phyloP scores from a whole-genome alignment of 148 eudicot genomes.

The Agrostemma githago region DNA sequence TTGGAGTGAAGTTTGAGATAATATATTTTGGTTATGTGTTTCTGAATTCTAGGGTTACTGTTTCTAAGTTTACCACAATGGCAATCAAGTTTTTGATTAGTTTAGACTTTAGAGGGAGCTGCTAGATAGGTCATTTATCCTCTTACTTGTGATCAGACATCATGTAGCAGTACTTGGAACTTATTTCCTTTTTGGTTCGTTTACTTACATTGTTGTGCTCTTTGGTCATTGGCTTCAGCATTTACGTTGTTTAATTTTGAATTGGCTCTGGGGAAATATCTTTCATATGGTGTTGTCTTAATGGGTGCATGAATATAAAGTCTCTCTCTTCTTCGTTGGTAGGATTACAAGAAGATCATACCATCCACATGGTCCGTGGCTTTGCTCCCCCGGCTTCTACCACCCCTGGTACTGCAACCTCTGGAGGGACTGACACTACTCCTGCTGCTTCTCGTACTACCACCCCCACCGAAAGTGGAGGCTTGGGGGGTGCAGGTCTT shows the following conservation, averaged over 20 bases:
- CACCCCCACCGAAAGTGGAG: conserved; percentile 39
- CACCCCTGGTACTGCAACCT: conserved; percentile 31
- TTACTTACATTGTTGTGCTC: neutral
- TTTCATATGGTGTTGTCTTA: conserved; percentile 11
- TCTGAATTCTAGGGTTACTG: too few relatives aligned
- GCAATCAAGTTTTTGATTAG: neutral
- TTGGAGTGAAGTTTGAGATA: neutral
- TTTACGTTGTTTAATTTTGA: conserved; percentile 12
- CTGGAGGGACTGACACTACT: conserved; percentile 35
- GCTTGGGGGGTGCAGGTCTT: conserved; percentile 54
- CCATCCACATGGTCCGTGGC: conserved; percentile 82
- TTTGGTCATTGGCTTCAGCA: neutral
- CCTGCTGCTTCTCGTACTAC: conserved; percentile 34
- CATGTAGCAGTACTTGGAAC: neutral
- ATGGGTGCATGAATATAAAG: conserved; percentile 3
- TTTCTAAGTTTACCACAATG: neutral
- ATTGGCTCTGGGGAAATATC: conserved; percentile 31
- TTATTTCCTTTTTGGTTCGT: neutral
- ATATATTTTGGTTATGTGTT: neutral
- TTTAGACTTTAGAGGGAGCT: neutral
- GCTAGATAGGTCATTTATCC: neutral
- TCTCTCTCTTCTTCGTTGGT: conserved; percentile 14
- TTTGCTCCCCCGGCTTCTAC: conserved; percentile 52
- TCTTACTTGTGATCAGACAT: neutral
- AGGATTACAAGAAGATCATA: conserved; percentile 81